Base-by-base conservation (phyloP, 2,329 filamentous ascomycete genomes). In the Epichloe typhina region DNA sequence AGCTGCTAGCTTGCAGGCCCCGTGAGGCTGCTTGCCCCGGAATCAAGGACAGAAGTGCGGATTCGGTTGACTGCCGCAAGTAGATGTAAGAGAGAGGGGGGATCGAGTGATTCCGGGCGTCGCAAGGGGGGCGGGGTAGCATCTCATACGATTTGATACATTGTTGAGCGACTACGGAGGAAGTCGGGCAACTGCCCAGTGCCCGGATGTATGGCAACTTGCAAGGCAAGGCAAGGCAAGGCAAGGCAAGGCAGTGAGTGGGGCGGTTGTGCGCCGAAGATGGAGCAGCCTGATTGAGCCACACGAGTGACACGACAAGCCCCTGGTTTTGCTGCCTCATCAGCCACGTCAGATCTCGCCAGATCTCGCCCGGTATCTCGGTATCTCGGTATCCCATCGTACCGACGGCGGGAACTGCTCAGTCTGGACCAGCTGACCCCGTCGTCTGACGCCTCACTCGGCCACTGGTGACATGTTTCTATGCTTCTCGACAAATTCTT, bases 281-380 rank as follows among this genome's bases (percentile, higher is more conserved):
- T 19, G 40, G 40, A 31, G 9, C 31, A 31, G 9, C 31, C 31
- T 31, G 31, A 11, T 31, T 31, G 31, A 31, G 31, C n/a, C n/a
- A 17, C n/a, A 13, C n/a, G 31, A 31, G 31, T 31, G 7, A 17
- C n/a, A 17, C n/a, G 40, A 12, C 6, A 23, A 17, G 4, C 40
- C 40, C 40, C 40, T 42, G 40, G 13, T 42, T 42, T 17, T 42
- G n/a, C 40, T 46, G 35, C 55, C 45, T 54, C 55, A 54, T 54
- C 55, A 54, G 50, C 46, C 53, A 55, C 53, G 55, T 56, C 52
- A 55, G 53, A 59, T 31, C 31, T 60, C 58, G 56, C 33, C 52
- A 55, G 53, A 59, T 26, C 26, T 60, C 58, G 56, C 33, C 57
- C 19, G 19, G 17, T 17, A 19, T 19, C 19, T 19, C 19, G 19